These are phyloP conservation scores for Penicillium occitanis DNA, from an alignment of 2,329 filamentous ascomycete species.

Conservation along the genomic window DNA sequence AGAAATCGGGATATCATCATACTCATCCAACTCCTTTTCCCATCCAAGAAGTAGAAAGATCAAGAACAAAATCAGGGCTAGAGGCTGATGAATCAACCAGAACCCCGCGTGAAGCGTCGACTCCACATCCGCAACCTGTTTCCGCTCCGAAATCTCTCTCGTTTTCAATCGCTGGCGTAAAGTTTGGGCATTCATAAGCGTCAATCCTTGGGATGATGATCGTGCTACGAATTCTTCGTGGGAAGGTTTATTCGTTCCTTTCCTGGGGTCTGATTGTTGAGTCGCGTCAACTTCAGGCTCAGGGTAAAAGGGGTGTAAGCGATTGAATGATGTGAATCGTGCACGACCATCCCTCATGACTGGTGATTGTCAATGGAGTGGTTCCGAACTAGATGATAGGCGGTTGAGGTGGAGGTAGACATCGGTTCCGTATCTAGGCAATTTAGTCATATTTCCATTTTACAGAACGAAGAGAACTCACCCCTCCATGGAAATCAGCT, in stretches of 20 bases:
- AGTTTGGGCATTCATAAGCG: constrained; percentile 53
- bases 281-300: constrained; percentile 29
- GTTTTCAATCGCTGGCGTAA: constrained; percentile 70
- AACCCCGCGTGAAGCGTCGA: constrained; percentile 12
- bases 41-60: not conserved
- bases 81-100: constrained; percentile 36
- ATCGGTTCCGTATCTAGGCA: constrained; percentile 84
- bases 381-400: constrained; percentile 91
- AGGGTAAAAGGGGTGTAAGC: constrained; percentile 42
- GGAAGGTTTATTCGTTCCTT: not conserved
- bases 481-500: constrained; percentile 99
- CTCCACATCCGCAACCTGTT: constrained; percentile 87
- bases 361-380: constrained; percentile 87
- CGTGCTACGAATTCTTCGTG: constrained; percentile 19
- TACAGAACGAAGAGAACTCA: constrained; percentile 53
- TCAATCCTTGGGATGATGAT: constrained; percentile 51
- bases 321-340: constrained; percentile 42
- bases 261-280: not conserved
- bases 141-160: constrained; percentile 77
- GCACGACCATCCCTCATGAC: constrained; percentile 75
- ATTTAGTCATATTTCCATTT: constrained; percentile 20
- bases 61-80: not conserved
- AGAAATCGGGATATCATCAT: constrained; percentile 5
- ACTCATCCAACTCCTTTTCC: constrained; percentile 1
- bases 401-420: constrained; percentile 98